phyloP scores from a whole-genome alignment of 1,139 yeast species.

The Tardiomyces digboiensis region DNA sequence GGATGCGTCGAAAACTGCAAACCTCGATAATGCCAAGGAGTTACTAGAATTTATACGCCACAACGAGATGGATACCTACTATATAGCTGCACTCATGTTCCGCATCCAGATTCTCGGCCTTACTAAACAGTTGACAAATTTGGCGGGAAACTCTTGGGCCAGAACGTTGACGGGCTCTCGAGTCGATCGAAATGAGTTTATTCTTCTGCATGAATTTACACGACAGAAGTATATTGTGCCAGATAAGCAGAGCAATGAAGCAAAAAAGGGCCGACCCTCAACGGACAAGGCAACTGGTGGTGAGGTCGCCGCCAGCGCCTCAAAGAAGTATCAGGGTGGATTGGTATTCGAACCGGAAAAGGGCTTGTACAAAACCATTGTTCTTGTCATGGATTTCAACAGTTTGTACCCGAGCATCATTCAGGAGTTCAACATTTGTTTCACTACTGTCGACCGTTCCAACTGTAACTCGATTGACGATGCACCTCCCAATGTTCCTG shows the following conservation, averaged over 20 bases:
- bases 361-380: conserved; percentile 84
- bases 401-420: conserved; percentile 95
- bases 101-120: conserved; percentile 78
- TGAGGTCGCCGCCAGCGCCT: conserved; percentile 25
- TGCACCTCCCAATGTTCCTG: conserved; percentile 68
- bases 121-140: conserved; percentile 82
- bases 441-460: conserved; percentile 84
- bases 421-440: conserved; percentile 95
- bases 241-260: conserved; percentile 41
- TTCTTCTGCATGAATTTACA: conserved; percentile 85
- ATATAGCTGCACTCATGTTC: conserved; percentile 68
- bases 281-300: conserved; percentile 10
- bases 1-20: conserved; percentile 46
- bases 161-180: conserved; percentile 92
- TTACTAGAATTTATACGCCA: conserved; percentile 65
- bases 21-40: conserved; percentile 50
- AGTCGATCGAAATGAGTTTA: conserved; percentile 92
- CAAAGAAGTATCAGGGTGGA: conserved; percentile 87
- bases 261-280: conserved; percentile 7
- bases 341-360: conserved; percentile 95
- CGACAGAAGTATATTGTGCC: conserved; percentile 80
- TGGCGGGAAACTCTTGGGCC: conserved; percentile 98
- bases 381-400: conserved; percentile 96
- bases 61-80: conserved; percentile 53
- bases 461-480: conserved; percentile 39